Percentiles rank a stretch among this genome's conserved stretches.
phyloP scores from a whole-genome alignment of 2,329 filamentous ascomycete species.

The Sclerotinia spermophila region DNA sequence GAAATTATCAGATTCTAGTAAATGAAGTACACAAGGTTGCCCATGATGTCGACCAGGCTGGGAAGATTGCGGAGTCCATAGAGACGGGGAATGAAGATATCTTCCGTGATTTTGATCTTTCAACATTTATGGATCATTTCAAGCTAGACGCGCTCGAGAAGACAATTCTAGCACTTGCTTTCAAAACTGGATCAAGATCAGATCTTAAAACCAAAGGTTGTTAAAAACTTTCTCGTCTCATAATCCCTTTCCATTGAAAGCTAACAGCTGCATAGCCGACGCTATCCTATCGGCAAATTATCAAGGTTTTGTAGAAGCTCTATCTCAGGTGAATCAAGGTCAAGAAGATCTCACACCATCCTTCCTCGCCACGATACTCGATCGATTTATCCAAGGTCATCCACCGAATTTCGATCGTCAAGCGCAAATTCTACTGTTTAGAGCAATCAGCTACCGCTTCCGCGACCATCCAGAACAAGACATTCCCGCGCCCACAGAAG shows the following conservation, averaged over 20 bases:
- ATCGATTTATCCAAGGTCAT: slow-evolving; percentile 82
- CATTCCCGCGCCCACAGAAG: slow-evolving; percentile 62
- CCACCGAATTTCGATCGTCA: slow-evolving; percentile 80
- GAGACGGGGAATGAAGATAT: slow-evolving; percentile 88
- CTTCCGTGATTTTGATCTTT: slow-evolving; percentile 94
- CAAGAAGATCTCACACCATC: slow-evolving; percentile 63
- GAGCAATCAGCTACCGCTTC: slow-evolving; percentile 61
- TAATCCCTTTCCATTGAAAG: slow-evolving; percentile 16
- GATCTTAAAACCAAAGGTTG: slow-evolving; percentile 89
- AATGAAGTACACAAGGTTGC: slow-evolving; percentile 84
- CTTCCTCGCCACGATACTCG: slow-evolving; percentile 76
- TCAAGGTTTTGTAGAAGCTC: slow-evolving; percentile 69
- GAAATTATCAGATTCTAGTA: slow-evolving; percentile 78
- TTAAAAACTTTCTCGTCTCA: slow-evolving; percentile 16
- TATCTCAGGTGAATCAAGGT: slow-evolving; percentile 62
- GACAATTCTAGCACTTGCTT: slow-evolving; percentile 81
- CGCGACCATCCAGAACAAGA: slow-evolving; percentile 50
- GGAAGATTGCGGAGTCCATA: slow-evolving; percentile 89
- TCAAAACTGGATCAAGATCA: slow-evolving; percentile 74
- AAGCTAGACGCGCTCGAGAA: slow-evolving; percentile 86
- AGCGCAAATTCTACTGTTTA: slow-evolving; percentile 63
- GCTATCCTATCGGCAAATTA: slow-evolving; percentile 83
- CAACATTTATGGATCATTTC: slow-evolving; percentile 93
- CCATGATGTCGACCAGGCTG: slow-evolving; percentile 74
- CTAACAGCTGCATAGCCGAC: slow-evolving; percentile 58